Evolutionary conservation across 805 yeast species (phyloP).

Genomic region (Candida railenensis): DNA sequence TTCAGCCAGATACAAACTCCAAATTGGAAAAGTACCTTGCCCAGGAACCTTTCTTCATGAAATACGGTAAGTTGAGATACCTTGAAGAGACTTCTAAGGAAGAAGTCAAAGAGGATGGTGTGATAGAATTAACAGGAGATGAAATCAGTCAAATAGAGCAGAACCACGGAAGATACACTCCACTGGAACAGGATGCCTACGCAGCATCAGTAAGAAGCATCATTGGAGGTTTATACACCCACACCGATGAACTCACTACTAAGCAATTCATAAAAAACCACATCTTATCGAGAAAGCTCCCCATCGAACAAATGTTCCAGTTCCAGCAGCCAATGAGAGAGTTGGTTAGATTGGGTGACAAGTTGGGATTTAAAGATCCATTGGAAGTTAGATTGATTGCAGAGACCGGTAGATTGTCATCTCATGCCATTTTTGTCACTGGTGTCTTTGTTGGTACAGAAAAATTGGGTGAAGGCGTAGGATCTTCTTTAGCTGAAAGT

Average conservation of each 20-base stretch:
- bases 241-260: constrained; percentile 63
- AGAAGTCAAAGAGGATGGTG: constrained; percentile 48
- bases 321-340: constrained; percentile 87
- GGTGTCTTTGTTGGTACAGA: constrained; percentile 85
- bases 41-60: constrained; percentile 64
- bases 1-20: constrained; percentile 68
- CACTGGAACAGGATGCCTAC: constrained; percentile 45
- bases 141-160: constrained; percentile 18
- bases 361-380: constrained; percentile 73
- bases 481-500: constrained; percentile 86
- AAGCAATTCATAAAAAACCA: constrained; percentile 70
- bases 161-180: constrained; percentile 17
- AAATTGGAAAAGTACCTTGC: constrained; percentile 65
- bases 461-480: constrained; percentile 92
- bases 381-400: constrained; percentile 74
- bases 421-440: constrained; percentile 82
- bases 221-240: constrained; percentile 79
- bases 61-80: constrained; percentile 69
- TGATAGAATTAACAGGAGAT: constrained; percentile 34
- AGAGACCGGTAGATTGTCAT: constrained; percentile 88
- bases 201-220: constrained; percentile 80
- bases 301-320: constrained; percentile 68
- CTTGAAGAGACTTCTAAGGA: constrained; percentile 27
- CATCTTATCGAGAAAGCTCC: constrained; percentile 79
- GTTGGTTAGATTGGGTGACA: constrained; percentile 69